Evolutionary conservation across 2,329 filamentous ascomycete species (phyloP), one percentile per base, ranked within the genome.

Genomic region (Cercospora beticola): DNA sequence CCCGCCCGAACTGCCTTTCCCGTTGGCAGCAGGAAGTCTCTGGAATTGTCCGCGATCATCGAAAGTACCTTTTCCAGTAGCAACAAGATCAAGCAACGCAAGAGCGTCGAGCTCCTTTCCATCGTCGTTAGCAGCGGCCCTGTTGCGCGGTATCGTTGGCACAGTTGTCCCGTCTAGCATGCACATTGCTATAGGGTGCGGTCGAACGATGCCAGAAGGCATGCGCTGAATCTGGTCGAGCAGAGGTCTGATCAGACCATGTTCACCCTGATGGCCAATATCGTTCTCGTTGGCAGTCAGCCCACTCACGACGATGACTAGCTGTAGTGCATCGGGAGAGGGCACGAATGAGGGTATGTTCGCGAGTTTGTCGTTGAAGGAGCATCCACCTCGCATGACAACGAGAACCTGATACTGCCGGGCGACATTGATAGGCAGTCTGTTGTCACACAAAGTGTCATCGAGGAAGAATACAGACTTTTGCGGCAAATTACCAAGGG

Each of bases 371-470:
- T 90, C 82, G 40, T 87, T 90, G 79, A 98, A 98, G 26, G 87
- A 90, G 81, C 95, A 99, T 0, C 88, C 89, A 46, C 95, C 94
- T 5, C 95, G 89, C 30, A 87, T 89, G 74, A 98, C 85, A 61
- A 97, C 87, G 68, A 99, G 89, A 68, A 98, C 84, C 62, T 97
- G 90, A 80, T 97, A 81, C 1, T 78, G 81, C 49, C 82, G 83
- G 0, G 83, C 84, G 3, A 89, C 79, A 7, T 82, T 78, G 1
- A 83, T 74, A 12, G 87, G 79, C 64, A 92, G 79, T 68, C 84
- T 79, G 57, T 72, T 57, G 67, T 83, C 82, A 79, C 94, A 95
- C 9, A 89, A 86, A 16, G 90, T 82, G 65, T 85, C 90, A 8
- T 90, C 90, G 21, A 94, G 86, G 81, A 89, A 94, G 72, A 96